A percentile compares a stretch with the other conserved stretches of the same genome.
Evolutionary conservation across 768 basidiomycete genomes (phyloP).

Genomic region (Hebeloma cylindrosporum): DNA sequence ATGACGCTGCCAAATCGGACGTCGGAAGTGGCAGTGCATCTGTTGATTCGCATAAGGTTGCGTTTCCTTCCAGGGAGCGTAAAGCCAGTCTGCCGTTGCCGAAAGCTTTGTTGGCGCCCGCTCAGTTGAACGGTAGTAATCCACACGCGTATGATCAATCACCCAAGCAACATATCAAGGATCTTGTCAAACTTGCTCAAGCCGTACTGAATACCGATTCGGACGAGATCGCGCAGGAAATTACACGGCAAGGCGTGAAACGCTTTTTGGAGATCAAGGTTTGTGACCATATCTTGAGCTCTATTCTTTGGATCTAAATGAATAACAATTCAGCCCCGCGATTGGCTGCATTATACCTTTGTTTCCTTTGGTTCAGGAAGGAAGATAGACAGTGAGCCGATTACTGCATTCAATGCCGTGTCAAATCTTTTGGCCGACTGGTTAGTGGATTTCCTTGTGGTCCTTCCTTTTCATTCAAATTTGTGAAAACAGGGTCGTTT

Average conservation of each 20-base stretch:
- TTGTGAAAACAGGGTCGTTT: conserved; percentile 67
- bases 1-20: conserved; percentile 15
- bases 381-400: conserved; percentile 67
- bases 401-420: conserved; percentile 69
- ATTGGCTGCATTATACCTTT: conserved; percentile 83
- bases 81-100: conserved; percentile 67
- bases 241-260: conserved; percentile 70
- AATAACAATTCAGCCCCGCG: conserved; percentile 61
- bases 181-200: conserved; percentile 57
- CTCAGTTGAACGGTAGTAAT: conserved; percentile 26
- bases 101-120: conserved; percentile 42
- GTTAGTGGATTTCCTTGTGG: conserved; percentile 43
- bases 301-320: conserved; percentile 9
- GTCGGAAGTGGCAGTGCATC: conserved; percentile 3
- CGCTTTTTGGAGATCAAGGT: conserved; percentile 80
- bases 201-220: conserved; percentile 58
- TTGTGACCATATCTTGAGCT: conserved; percentile 18
- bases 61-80: conserved; percentile 50
- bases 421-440: conserved; percentile 86
- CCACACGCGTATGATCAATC: conserved; percentile 39
- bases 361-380: conserved; percentile 65
- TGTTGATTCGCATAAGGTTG: conserved; percentile 11
- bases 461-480: neutral
- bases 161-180: conserved; percentile 60
- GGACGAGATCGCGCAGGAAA: conserved; percentile 78